Evolutionary conservation across 108 stramenopile genomes (phyloP).

Genomic region (Schizochytrium sp.): DNA sequence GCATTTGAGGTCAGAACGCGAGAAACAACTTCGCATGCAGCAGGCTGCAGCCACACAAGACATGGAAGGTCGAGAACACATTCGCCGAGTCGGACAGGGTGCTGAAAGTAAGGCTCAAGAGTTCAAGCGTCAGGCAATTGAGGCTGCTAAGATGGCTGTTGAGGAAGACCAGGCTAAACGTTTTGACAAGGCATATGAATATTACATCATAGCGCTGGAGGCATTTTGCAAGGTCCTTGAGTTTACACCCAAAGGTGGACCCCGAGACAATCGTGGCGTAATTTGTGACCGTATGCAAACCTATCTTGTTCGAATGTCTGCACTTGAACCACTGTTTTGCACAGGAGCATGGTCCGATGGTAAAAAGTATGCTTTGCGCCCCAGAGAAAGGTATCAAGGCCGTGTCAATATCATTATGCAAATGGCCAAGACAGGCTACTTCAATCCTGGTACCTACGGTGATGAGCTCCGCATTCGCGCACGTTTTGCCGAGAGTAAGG

Average conservation of each 20-base stretch:
- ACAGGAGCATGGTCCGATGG: constrained; percentile 43
- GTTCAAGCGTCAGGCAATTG: not conserved
- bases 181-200: constrained; percentile 8
- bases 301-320: constrained; percentile 36
- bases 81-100: not conserved
- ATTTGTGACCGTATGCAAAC: constrained; percentile 28
- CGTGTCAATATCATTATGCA: constrained; percentile 23
- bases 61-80: constrained; percentile 36
- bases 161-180: not conserved
- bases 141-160: constrained; percentile 40
- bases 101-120: not conserved
- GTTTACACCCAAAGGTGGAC: not conserved
- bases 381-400: not conserved
- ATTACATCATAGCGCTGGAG: constrained; percentile 7
- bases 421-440: constrained; percentile 32
- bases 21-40: not conserved
- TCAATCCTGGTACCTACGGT: not conserved
- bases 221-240: constrained; percentile 18
- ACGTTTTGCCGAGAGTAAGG: constrained; percentile 30
- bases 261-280: not conserved
- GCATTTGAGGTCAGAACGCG: constrained; percentile 8
- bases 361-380: not conserved
- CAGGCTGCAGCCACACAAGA: not conserved
- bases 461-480: constrained; percentile 13
- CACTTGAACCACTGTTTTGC: constrained; percentile 49